Evolutionary conservation across 352 stramenopile species (phyloP).

Genomic region (Blastocystis sp.): DNA sequence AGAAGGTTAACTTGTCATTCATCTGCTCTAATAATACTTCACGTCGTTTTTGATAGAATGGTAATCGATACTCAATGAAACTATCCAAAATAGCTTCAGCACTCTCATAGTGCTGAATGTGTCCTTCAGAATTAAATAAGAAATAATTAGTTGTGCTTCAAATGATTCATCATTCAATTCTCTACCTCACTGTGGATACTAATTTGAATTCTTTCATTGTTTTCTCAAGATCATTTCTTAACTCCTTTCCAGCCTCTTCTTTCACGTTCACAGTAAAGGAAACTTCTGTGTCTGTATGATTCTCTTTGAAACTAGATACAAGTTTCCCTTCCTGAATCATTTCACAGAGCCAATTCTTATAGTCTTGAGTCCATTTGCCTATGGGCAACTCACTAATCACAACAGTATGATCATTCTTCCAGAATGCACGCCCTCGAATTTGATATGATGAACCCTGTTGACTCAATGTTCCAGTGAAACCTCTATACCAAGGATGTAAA

Average conservation of each 20-base stretch:
- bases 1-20: slow-evolving; percentile 75
- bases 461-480: slow-evolving; percentile 84
- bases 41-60: slow-evolving; percentile 78
- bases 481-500: slow-evolving; percentile 87
- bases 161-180: slow-evolving; percentile 85
- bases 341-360: slow-evolving; percentile 90
- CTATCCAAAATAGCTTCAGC: slow-evolving; percentile 80
- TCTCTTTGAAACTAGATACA: slow-evolving; percentile 83
- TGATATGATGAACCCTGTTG: slow-evolving; percentile 70
- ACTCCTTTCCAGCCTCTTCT: slow-evolving; percentile 73
- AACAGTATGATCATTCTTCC: slow-evolving; percentile 83
- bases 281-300: slow-evolving; percentile 86
- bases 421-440: slow-evolving; percentile 72
- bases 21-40: slow-evolving; percentile 75
- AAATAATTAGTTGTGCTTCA: slow-evolving; percentile 89
- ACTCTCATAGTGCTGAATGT: slow-evolving; percentile 82
- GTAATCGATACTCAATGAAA: slow-evolving; percentile 85
- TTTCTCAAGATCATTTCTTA: slow-evolving; percentile 71
- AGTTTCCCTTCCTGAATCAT: slow-evolving; percentile 69
- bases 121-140: slow-evolving; percentile 82
- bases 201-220: slow-evolving; percentile 66
- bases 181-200: slow-evolving; percentile 73
- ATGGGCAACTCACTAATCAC: slow-evolving; percentile 91
- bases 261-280: slow-evolving; percentile 74
- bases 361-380: slow-evolving; percentile 93